phyloP scores from a whole-genome alignment of 352 stramenopile species.

The Globisporangium sylvaticum region DNA sequence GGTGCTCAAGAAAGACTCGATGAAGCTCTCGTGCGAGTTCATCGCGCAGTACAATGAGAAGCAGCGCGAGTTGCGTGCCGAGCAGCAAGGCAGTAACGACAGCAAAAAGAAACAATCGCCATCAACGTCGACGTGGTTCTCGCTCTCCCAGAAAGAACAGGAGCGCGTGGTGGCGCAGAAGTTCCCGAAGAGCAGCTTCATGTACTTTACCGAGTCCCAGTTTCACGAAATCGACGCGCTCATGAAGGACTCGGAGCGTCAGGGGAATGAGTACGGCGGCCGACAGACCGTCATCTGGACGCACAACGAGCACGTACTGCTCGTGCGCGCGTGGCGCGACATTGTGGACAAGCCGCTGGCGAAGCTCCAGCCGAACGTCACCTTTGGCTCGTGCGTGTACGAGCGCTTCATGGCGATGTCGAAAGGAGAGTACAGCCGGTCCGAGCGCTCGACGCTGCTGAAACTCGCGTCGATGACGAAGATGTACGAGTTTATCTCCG shows the following conservation, averaged over 20 bases:
- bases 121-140: not conserved
- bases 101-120: not conserved
- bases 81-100: not conserved
- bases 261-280: not conserved
- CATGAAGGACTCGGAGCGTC: not conserved
- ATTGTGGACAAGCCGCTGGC: not conserved
- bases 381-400: conserved; percentile 7
- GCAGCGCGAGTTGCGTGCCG: not conserved
- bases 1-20: conserved; percentile 13
- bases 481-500: conserved; percentile 12
- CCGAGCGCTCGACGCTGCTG: conserved; percentile 2
- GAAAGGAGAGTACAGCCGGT: not conserved
- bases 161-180: conserved; percentile 8
- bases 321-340: conserved; percentile 13
- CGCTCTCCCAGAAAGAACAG: conserved; percentile 6
- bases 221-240: conserved; percentile 5
- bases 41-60: conserved; percentile 6
- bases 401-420: conserved; percentile 9
- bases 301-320: conserved; percentile 5
- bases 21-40: conserved; percentile 14
- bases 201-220: conserved; percentile 13
- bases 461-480: conserved; percentile 8
- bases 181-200: conserved; percentile 12
- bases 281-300: conserved; percentile 9
- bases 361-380: not conserved